These are phyloP conservation scores for Nepenthes gracilis DNA, from an alignment of 148 eudicot genomes.

Conservation along the genomic window DNA sequence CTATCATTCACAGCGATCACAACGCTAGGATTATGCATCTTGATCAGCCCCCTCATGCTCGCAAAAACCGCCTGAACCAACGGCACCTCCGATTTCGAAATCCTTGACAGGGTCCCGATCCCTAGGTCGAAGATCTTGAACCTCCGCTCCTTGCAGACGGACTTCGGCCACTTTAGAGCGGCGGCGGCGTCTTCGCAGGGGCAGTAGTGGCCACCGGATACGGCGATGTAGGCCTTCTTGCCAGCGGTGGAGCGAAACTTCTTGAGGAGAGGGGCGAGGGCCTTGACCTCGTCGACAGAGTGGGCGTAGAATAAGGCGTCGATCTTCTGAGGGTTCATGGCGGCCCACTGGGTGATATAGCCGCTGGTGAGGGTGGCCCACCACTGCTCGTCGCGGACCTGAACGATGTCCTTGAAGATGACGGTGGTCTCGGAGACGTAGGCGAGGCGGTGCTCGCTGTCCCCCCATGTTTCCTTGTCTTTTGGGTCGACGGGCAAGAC, in stretches of 20 bases:
- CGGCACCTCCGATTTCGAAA: slow-evolving; percentile 74
- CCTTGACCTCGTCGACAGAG: slow-evolving; percentile 57
- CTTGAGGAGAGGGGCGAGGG: slow-evolving; percentile 74
- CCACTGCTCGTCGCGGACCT: slow-evolving; percentile 94
- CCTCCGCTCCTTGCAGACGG: slow-evolving; percentile 72
- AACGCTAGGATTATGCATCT: slow-evolving; percentile 77
- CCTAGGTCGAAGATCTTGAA: slow-evolving; percentile 86
- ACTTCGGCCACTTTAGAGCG: slow-evolving; percentile 63
- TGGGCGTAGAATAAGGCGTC: slow-evolving; percentile 94
- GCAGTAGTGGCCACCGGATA: slow-evolving; percentile 63
- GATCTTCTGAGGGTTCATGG: slow-evolving; percentile 84
- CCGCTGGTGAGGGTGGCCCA: slow-evolving; percentile 89
- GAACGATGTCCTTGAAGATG: slow-evolving; percentile 80
- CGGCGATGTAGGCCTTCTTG: slow-evolving; percentile 82
- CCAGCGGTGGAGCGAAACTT: slow-evolving; percentile 69
- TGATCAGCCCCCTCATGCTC: slow-evolving; percentile 79
- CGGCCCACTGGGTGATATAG: slow-evolving; percentile 92
- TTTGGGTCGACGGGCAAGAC: slow-evolving; percentile 81
- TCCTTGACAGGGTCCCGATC: slow-evolving; percentile 46
- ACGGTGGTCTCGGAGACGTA: slow-evolving; percentile 94
- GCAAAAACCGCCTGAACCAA: slow-evolving; percentile 69
- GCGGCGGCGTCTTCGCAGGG: slow-evolving; percentile 74
- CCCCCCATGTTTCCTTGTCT: slow-evolving; percentile 98
- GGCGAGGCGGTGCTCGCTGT: slow-evolving; percentile 92
- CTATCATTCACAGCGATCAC: slow-evolving; percentile 51